A percentile compares a stretch with the other conserved stretches of the same genome.
phyloP scores from a whole-genome alignment of 495 filamentous ascomycete genomes.

The Hypoxylon fuscum region DNA sequence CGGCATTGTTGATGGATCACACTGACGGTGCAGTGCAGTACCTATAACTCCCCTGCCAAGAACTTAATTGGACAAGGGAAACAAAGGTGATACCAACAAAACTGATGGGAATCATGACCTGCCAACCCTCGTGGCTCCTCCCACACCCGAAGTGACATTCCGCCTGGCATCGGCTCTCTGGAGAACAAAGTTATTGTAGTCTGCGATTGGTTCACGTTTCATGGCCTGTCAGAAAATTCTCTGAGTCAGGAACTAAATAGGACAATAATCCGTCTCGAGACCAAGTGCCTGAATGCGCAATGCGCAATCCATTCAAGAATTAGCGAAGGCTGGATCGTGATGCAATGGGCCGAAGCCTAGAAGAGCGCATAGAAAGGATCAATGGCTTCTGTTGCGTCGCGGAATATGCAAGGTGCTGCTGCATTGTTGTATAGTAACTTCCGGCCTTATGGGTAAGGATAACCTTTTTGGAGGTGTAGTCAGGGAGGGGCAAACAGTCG shows the following conservation, averaged over 20 bases:
- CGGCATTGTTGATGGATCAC: slow-evolving; percentile 33
- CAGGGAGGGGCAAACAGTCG: slow-evolving; percentile 31
- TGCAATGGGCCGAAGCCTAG: slow-evolving; percentile 15
- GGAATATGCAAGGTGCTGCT: slow-evolving; percentile 43
- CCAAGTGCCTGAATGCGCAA: slow-evolving; percentile 4
- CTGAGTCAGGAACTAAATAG: slow-evolving; percentile 14
- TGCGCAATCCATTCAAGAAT: slow-evolving; percentile 13
- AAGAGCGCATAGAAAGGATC: slow-evolving; percentile 34
- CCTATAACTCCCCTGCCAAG: slow-evolving; percentile 32
- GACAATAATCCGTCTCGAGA: slow-evolving; percentile 23
- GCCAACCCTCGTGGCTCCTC: slow-evolving; percentile 18
- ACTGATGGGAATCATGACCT: slow-evolving; percentile 18
- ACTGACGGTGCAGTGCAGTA: slow-evolving; percentile 3
- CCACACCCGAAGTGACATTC: slow-evolving; percentile 24
- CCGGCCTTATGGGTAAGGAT: slow-evolving; percentile 47
- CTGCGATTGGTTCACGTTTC: slow-evolving; percentile 21
- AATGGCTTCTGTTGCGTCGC: slow-evolving; percentile 36
- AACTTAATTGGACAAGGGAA: slow-evolving; percentile 22
- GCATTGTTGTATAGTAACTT: slow-evolving; percentile 33
- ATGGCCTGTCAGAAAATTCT: slow-evolving; percentile 13
- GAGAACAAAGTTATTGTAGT: slow-evolving; percentile 9
- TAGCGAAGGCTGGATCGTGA: slow-evolving; percentile 22
- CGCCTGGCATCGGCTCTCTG: slow-evolving; percentile 33
- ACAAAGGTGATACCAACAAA: slow-evolving; percentile 12
- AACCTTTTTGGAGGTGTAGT: slow-evolving; percentile 31